Evolutionary conservation across 1,284 basidiomycete genomes (phyloP), one percentile per base, ranked within the genome.

Genomic region (Ustilago lituana): DNA sequence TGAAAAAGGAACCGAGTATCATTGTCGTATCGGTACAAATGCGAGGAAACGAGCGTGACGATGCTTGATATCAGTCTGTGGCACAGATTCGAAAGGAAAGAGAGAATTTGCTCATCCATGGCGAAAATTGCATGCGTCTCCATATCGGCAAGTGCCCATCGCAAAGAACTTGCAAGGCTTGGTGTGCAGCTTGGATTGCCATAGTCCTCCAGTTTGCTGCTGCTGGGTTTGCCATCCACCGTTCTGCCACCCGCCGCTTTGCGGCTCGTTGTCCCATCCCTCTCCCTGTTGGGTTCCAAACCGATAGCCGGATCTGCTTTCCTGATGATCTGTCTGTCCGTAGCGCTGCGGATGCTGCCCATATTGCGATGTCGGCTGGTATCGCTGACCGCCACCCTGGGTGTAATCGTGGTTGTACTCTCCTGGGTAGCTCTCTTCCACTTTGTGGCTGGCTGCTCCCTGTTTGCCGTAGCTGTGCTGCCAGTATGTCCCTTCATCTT

Each of bases 151-250:
- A 17, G 35, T 54, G 24, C 67, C 67, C 35, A 41, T 22, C 19
- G 43, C 40, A n/a, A 41, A 65, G n/a, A 57, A 71, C 49, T 65
- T 64, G 51, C 67, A 71, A 9, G 49, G 58, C 37, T 40, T 49
- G 11, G 50, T 62, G 27, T 53, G 22, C 4, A 40, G 31, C 35
- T 43, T 64, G 15, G 24, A 24, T 19, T 55, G 52, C 46, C 33
- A 38, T 32, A 14, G 8, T 4, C 36, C 36, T 19, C 19, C 29
- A 20, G n/a, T 23, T 26, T 19, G 27, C 23, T 19, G 50, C 33
- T 23, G 31, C 6, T 31, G 29, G 5, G 10, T 26, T 3, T 27
- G 14, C 41, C 50, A 52, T 19, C 29, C 43, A 12, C 43, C 49
- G 20, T 17, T 12, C 32, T 31, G 26, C 11, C 14, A 26, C 14